Evolutionary conservation across 2,329 filamentous ascomycete species (phyloP).

Genomic region (Phaeoacremonium minimum): DNA sequence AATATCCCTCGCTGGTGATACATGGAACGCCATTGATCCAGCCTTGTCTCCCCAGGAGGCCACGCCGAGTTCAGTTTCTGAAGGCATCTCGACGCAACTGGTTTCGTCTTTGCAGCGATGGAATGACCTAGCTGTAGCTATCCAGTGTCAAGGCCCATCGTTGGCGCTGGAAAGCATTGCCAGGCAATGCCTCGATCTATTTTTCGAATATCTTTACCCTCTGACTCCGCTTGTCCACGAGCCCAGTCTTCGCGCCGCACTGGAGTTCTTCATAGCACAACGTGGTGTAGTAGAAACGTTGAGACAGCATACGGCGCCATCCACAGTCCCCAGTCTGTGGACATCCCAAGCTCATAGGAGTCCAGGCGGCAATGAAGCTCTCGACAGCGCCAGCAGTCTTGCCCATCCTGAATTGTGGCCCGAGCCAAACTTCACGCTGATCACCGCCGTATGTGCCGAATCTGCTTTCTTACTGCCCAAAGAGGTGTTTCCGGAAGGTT

Average conservation of each 20-base stretch:
- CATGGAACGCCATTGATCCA: too few relatives aligned
- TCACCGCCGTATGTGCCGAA: conserved; percentile 38
- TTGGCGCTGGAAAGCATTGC: not conserved
- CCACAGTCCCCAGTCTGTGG: too few relatives aligned
- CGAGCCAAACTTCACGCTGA: conserved; percentile 32
- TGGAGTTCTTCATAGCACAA: conserved; percentile 22
- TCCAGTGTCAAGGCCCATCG: too few relatives aligned
- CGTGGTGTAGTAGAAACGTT: not conserved
- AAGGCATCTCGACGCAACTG: too few relatives aligned
- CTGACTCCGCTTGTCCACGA: conserved; percentile 36
- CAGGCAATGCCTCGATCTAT: conserved; percentile 28
- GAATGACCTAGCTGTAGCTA: too few relatives aligned
- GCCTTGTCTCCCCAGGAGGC: too few relatives aligned
- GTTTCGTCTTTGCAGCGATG: too few relatives aligned
- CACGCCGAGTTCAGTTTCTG: too few relatives aligned
- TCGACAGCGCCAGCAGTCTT: conserved; percentile 2
- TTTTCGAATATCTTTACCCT: conserved; percentile 37
- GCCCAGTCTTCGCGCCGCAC: conserved; percentile 28
- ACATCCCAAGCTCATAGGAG: not conserved
- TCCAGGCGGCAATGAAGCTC: not conserved
- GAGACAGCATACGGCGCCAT: too few relatives aligned
- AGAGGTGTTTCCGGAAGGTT: conserved; percentile 32
- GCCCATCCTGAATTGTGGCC: conserved; percentile 22
- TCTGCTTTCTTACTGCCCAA: conserved; percentile 33
- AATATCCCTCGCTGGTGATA: too few relatives aligned